A percentile compares a stretch with the other conserved stretches of the same genome.
Conservation (phyloP, 2,329 filamentous ascomycete species). For the Fonsecaea erecta region DNA sequence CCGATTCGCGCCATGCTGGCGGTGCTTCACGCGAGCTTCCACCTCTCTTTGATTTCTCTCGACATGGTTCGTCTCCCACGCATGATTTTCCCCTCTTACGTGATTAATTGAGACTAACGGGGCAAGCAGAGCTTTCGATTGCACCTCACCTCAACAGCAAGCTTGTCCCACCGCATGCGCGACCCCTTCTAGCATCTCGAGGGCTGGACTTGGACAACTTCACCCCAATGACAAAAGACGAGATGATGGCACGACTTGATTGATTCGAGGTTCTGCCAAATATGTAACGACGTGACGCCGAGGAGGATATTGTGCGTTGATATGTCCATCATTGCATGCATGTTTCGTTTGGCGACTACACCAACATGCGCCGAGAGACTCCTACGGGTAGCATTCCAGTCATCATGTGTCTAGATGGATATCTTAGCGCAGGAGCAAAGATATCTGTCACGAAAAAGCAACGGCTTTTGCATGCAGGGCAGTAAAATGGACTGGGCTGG, state of each 20-base stretch:
- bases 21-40: conserved; percentile 81
- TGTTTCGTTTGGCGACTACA: conserved; percentile 27
- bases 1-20: conserved; percentile 89
- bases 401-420: conserved; percentile 39
- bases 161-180: conserved; percentile 83
- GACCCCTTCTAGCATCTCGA: conserved; percentile 71
- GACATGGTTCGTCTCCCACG: conserved; percentile 71
- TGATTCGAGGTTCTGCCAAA: conserved; percentile 59
- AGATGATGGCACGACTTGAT: conserved; percentile 97
- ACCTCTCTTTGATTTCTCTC: conserved; percentile 87
- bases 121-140: conserved; percentile 84
- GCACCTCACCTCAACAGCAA: conserved; percentile 82
- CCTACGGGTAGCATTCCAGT: conserved; percentile 39
- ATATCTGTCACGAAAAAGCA: conserved; percentile 28
- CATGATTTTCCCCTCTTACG: conserved; percentile 1
- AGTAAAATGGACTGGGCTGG: conserved; percentile 26
- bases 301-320: conserved; percentile 43
- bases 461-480: conserved; percentile 29
- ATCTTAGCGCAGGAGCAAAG: conserved; percentile 28
- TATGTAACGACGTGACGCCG: conserved; percentile 46
- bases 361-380: conserved; percentile 24
- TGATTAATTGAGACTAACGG: conserved; percentile 14
- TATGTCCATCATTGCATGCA: conserved; percentile 35
- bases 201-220: conserved; percentile 94
- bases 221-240: conserved; percentile 85